Percentiles rank a stretch among this genome's conserved stretches.
These are phyloP conservation scores for Thamnidium elegans DNA, from an alignment of 192 early-diverging fungal genomes.

Conservation along the genomic window DNA sequence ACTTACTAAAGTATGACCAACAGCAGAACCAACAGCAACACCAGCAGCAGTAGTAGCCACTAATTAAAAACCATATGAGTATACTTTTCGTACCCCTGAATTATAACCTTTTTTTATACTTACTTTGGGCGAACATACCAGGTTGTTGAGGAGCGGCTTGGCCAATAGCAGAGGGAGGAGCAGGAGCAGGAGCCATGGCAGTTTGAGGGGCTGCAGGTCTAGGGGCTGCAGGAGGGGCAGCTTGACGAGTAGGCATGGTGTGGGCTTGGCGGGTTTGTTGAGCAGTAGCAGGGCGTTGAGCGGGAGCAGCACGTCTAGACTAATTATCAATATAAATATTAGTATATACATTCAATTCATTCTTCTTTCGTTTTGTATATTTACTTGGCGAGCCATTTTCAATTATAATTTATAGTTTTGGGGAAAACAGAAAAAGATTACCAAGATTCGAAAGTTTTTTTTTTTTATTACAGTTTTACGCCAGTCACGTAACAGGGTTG, in stretches of 20 bases:
- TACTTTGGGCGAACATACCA: slow-evolving; percentile 72
- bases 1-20: slow-evolving; percentile 62
- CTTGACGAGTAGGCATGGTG: slow-evolving; percentile 60
- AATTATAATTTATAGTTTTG: not conserved
- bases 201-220: slow-evolving; percentile 16
- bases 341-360: not conserved
- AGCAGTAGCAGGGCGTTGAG: slow-evolving; percentile 45
- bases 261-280: slow-evolving; percentile 53
- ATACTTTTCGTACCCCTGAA: not conserved
- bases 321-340: slow-evolving; percentile 4
- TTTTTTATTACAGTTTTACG: too few species aligned
- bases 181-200: slow-evolving; percentile 22
- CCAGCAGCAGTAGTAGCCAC: slow-evolving; percentile 93
- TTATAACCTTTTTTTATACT: not conserved
- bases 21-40: slow-evolving; percentile 87
- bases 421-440: not conserved
- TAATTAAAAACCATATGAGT: not conserved
- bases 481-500: not conserved
- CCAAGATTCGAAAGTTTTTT: not conserved
- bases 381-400: slow-evolving; percentile 31
- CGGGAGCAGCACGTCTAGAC: slow-evolving; percentile 44
- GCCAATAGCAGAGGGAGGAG: slow-evolving; percentile 50
- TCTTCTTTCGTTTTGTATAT: not conserved
- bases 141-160: slow-evolving; percentile 66
- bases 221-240: slow-evolving; percentile 50